Base-by-base conservation (phyloP, 805 yeast species). In the Candida multigemmis region DNA sequence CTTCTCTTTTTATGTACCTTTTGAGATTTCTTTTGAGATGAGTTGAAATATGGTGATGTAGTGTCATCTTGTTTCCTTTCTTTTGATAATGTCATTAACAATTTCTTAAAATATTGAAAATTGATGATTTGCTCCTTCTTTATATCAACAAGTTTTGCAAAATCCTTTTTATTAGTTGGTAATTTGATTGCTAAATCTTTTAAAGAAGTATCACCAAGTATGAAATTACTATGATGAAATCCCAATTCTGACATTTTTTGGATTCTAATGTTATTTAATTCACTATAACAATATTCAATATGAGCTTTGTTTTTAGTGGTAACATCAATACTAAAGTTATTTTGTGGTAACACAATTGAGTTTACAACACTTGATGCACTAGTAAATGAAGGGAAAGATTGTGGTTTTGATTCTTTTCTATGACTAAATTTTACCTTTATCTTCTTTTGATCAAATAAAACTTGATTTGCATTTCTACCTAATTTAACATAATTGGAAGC, bases 401-500 rank as follows among this genome's bases (percentile, higher is more conserved):
- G 13, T 11, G 6, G 5, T 7, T n/a, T 7, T n/a, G 15, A 5
- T 23, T 24, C 40, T 43, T 26, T 46, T 44, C 32, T 45, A 19
- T 17, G 14, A 20, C 63, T 57, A 46, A 78, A 76, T 11, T 64
- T 54, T 58, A 81, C 70, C 6, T 52, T 47, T n/a, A 82, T 62
- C 24, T 47, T 56, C 32, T 60, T 58, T 3, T 40, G 44, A 2
- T 69, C 70, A 7, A 42, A 39, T 26, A 78, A 41, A 2, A 85
- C 60, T 1, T 42, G 44, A 10, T 51, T 42, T 1, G 86, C 74
- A n/a, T 65, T 54, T 1, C 62, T 58, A 0, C 94, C 94, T 1
- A 65, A 38, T 35, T 63, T 64, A 4, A 87, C 68, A 43, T 89
- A 89, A 28, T 81, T 79, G 2, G 80, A 60, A 0, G 94, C 81